These are phyloP conservation scores for Raffaelea arxii DNA, from an alignment of 2,329 filamentous ascomycete genomes.

Conservation along the genomic window DNA sequence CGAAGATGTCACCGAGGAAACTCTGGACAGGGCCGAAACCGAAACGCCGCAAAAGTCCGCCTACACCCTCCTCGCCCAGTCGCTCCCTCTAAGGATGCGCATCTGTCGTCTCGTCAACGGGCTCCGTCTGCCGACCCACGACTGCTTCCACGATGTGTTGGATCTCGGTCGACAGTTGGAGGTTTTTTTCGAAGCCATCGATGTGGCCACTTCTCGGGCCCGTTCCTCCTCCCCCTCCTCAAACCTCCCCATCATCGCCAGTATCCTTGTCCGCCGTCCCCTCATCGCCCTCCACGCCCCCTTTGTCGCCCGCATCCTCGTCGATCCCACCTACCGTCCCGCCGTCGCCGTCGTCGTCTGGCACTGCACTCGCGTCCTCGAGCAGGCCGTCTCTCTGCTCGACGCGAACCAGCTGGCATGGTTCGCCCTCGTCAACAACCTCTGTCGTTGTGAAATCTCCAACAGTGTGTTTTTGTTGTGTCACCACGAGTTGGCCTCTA, in stretches of 20 bases:
- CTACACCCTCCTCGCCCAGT: not conserved
- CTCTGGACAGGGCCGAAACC: not conserved
- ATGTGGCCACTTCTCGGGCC: too few relatives aligned
- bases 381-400: not conserved
- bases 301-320: not conserved
- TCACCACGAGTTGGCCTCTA: not conserved
- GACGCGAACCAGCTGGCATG: not conserved
- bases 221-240: too few relatives aligned
- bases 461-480: slow-evolving; percentile 2
- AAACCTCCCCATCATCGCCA: not conserved
- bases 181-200: not conserved
- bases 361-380: not conserved
- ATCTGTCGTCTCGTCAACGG: slow-evolving; percentile 1
- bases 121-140: not conserved
- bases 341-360: not conserved
- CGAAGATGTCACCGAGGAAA: not conserved
- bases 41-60: too few relatives aligned
- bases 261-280: not conserved
- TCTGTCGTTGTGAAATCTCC: slow-evolving; percentile 3
- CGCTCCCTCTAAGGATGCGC: not conserved
- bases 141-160: not conserved
- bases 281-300: not conserved
- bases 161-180: not conserved
- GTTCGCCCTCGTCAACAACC: not conserved
- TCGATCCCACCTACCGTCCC: not conserved